Evolutionary conservation across 2,329 filamentous ascomycete genomes (phyloP).

Genomic region (Aureobasidium namibiae): DNA sequence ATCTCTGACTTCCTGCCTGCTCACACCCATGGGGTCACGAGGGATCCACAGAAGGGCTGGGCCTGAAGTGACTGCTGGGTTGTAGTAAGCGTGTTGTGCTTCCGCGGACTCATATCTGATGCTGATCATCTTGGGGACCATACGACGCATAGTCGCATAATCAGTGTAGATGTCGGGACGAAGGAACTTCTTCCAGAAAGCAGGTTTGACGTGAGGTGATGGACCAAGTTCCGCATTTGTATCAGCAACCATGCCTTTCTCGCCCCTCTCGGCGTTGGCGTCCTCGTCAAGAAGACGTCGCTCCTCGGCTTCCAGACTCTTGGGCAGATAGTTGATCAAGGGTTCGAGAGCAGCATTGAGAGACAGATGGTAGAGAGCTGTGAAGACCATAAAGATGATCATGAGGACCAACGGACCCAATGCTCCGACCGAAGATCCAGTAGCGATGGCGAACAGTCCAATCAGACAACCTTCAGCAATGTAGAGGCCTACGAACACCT

Average conservation of each 20-base stretch:
- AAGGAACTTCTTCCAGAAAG: constrained; percentile 54
- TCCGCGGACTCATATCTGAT: constrained; percentile 54
- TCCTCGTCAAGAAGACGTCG: constrained; percentile 26
- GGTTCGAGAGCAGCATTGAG: constrained; percentile 67
- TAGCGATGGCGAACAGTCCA: constrained; percentile 67
- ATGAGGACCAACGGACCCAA: constrained; percentile 66
- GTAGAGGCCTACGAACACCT: constrained; percentile 77
- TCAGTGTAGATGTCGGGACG: constrained; percentile 70
- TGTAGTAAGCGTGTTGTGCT: constrained; percentile 62
- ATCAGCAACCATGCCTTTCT: constrained; percentile 25
- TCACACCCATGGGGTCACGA: constrained; percentile 64
- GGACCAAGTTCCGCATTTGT: constrained; percentile 29
- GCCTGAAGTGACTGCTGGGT: constrained; percentile 57
- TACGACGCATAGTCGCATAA: constrained; percentile 60
- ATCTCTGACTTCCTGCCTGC: constrained; percentile 72
- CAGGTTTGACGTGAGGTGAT: constrained; percentile 42
- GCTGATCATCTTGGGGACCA: constrained; percentile 54
- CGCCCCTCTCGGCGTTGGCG: constrained; percentile 22
- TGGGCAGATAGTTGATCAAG: constrained; percentile 67
- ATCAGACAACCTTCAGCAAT: constrained; percentile 75
- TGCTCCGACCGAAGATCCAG: constrained; percentile 38
- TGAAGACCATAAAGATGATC: constrained; percentile 68
- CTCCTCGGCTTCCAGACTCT: constrained; percentile 31
- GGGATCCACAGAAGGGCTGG: constrained; percentile 79
- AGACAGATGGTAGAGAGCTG: constrained; percentile 64